Evolutionary conservation across 768 basidiomycete species (phyloP).

Genomic region (Leccinum aurantiacum): DNA sequence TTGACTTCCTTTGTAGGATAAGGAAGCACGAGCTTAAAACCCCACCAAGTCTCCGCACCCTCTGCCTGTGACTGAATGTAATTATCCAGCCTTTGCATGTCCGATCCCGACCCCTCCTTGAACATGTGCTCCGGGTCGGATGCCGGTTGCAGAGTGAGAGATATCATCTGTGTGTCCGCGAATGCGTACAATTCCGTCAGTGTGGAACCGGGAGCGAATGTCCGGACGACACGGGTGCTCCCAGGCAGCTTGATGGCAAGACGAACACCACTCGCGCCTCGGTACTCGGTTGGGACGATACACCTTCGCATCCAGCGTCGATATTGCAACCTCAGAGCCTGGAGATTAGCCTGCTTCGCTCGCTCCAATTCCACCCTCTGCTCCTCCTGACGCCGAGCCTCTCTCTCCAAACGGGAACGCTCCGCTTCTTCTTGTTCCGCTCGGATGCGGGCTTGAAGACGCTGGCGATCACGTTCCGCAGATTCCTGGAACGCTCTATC

Average conservation of each 20-base stretch:
- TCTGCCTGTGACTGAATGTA: slow-evolving; percentile 32
- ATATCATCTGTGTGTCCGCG: slow-evolving; percentile 63
- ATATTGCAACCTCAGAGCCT: slow-evolving; percentile 50
- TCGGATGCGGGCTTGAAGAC: slow-evolving; percentile 55
- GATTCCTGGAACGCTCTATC: slow-evolving; percentile 75
- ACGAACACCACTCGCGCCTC: slow-evolving; percentile 35
- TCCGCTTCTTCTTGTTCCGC: slow-evolving; percentile 42
- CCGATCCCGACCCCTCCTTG: slow-evolving; percentile 29
- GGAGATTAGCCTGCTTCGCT: slow-evolving; percentile 36
- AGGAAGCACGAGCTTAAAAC: slow-evolving; percentile 64
- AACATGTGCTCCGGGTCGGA: slow-evolving; percentile 47
- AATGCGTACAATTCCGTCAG: slow-evolving; percentile 70
- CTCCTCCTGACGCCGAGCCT: slow-evolving; percentile 30
- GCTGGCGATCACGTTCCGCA: slow-evolving; percentile 63
- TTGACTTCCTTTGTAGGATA: slow-evolving; percentile 69
- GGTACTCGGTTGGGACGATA: slow-evolving; percentile 39
- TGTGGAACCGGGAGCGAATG: slow-evolving; percentile 49
- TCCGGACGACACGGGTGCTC: slow-evolving; percentile 58
- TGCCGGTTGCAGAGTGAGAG: slow-evolving; percentile 36
- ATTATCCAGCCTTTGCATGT: slow-evolving; percentile 37
- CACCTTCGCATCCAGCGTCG: slow-evolving; percentile 56
- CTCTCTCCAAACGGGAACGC: slow-evolving; percentile 32
- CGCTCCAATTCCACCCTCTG: slow-evolving; percentile 40
- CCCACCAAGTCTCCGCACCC: slow-evolving; percentile 57
- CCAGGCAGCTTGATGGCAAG: slow-evolving; percentile 55